These are phyloP conservation scores for Tympanopsis confertula DNA, from an alignment of 2,329 filamentous ascomycete species.

Conservation along the genomic window DNA sequence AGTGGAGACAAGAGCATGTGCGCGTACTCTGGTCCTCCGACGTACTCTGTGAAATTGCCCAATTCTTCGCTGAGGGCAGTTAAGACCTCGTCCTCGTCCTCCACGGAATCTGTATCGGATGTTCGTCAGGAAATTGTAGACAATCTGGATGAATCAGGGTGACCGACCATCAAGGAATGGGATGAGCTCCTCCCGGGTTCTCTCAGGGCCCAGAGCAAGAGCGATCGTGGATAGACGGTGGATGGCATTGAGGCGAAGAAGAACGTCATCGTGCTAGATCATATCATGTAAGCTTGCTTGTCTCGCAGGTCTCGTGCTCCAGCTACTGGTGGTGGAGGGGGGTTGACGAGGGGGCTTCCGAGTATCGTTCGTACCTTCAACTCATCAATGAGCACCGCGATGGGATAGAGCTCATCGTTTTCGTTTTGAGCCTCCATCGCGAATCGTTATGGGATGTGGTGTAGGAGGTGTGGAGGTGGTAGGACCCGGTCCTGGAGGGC, in stretches of 20 bases:
- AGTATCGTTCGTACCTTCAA: slow-evolving; percentile 88
- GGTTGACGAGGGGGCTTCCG: too few species aligned
- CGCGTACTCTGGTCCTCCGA: slow-evolving; percentile 83
- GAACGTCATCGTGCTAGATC: slow-evolving; percentile 86
- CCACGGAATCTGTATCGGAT: slow-evolving; percentile 69
- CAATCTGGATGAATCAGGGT: slow-evolving; percentile 5
- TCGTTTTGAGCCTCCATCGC: slow-evolving; percentile 83
- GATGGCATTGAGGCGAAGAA: slow-evolving; percentile 95
- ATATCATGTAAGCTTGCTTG: slow-evolving; percentile 12
- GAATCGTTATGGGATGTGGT: slow-evolving; percentile 20
- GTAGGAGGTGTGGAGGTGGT: slow-evolving; percentile 9
- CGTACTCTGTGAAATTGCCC: slow-evolving; percentile 92
- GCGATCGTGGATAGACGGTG: slow-evolving; percentile 97
- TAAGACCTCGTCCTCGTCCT: slow-evolving; percentile 96
- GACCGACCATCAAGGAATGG: slow-evolving; percentile 92
- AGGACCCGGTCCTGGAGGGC: background rate
- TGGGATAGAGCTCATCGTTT: slow-evolving; percentile 98
- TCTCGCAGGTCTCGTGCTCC: slow-evolving; percentile 7
- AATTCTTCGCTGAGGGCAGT: slow-evolving; percentile 95
- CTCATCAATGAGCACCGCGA: slow-evolving; percentile 98
- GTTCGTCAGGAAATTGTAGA: slow-evolving; percentile 1
- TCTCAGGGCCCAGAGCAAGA: slow-evolving; percentile 85
- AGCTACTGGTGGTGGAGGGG: too few species aligned
- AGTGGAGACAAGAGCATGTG: slow-evolving; percentile 94
- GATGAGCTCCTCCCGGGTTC: slow-evolving; percentile 95